Base-by-base conservation (phyloP, 352 stramenopile genomes). In the Phytophthora podocarpi region DNA sequence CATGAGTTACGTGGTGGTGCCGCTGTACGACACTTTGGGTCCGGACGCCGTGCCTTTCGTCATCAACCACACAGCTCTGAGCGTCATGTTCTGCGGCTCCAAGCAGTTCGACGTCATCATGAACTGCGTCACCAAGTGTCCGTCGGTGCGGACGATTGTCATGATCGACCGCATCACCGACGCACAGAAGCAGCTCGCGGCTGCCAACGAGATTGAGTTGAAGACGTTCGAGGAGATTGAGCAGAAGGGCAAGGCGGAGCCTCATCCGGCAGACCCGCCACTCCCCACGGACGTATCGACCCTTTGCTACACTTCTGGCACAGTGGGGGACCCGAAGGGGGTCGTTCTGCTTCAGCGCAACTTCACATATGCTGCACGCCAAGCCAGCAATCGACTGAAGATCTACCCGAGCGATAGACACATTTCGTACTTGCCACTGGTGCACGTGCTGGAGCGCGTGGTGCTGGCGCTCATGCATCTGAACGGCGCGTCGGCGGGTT, bases 371-470 rank as follows among this genome's bases (percentile, higher is more conserved):
- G 0, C 24, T 12, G 58, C 63, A 24, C 56, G 61, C 6, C 63
- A 85, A 27, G 67, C 73, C 7, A 87, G 30, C 24, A 15, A 1
- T 55, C 86, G 24, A 99, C 66, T 76, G 99, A 35, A 46, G 15
- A 60, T 75, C 36, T 58, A 76, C 34, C 32, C 67, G 20, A 76
- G 59, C 8, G 94, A 98, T 70, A 70, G 93, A 10, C 92, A 98
- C 69, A 70, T 98, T 28, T 98, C 89, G 26, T 99, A 99, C 72
- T 77, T 99, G 55, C 97, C 97, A 10, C 67, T 99, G 39, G 84
- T 96, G 1, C 97, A 99, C 72, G 97, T 99, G 45, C 98, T 98
- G 60, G 97, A 99, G 77, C 82, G 96, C 9, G 79, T 89, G 7
- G 83, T 98, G 16, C 89, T 97, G 9, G 85, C 75, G 11, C 80